phyloP scores from a whole-genome alignment of 495 filamentous ascomycete genomes.

The Immersiella caudata region DNA sequence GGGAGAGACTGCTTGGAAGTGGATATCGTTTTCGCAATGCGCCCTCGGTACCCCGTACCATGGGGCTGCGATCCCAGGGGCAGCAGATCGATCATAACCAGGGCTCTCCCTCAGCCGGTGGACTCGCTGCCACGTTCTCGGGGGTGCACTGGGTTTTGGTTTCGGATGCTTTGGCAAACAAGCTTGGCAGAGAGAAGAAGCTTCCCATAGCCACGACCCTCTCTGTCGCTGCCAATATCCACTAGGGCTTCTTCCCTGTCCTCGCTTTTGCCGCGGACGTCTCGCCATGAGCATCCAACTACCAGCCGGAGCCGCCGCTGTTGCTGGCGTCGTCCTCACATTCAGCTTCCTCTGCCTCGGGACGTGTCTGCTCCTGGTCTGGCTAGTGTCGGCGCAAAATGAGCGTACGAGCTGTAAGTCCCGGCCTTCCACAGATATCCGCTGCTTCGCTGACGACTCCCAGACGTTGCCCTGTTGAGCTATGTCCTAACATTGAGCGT shows the following conservation, averaged over 20 bases:
- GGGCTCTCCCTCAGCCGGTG: not conserved
- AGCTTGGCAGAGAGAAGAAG: not conserved
- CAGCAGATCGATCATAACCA: not conserved
- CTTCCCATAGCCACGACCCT: not conserved
- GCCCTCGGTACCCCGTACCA: not conserved
- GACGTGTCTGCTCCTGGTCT: slow-evolving; percentile 40
- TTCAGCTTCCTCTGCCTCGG: slow-evolving; percentile 48
- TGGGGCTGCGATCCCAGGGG: not conserved
- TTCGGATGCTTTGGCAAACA: not conserved
- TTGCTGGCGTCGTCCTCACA: slow-evolving; percentile 41
- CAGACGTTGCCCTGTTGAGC: slow-evolving; percentile 50
- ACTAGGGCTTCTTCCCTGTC: slow-evolving; percentile 3
- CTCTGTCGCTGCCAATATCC: not conserved
- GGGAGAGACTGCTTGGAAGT: not conserved
- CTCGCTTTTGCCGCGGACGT: not conserved
- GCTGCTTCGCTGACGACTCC: slow-evolving; percentile 10
- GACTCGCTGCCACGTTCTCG: not conserved
- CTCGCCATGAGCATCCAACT: slow-evolving; percentile 46
- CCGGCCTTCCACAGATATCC: not conserved
- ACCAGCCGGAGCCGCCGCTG: slow-evolving; percentile 42
- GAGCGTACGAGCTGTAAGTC: slow-evolving; percentile 52
- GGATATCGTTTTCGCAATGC: not conserved
- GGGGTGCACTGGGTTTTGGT: not conserved
- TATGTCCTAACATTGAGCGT: slow-evolving; percentile 43
- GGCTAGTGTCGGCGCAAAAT: slow-evolving; percentile 47